phyloP scores from a whole-genome alignment of 495 filamentous ascomycete genomes.

The Aspergillus bridgeri region DNA sequence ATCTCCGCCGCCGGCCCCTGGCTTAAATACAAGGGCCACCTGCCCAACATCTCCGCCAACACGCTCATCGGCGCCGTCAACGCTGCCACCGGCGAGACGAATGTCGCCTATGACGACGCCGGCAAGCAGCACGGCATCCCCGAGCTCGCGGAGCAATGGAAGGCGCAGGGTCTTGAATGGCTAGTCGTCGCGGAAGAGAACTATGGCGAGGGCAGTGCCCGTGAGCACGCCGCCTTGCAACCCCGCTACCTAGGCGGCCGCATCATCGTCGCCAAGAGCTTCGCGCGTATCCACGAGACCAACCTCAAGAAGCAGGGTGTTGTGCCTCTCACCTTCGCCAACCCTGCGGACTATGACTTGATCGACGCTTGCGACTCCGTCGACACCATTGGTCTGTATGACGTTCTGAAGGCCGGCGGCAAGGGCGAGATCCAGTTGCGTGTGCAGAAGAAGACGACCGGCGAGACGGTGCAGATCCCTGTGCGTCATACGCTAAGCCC shows the following conservation, averaged over 20 bases:
- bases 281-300: slow-evolving; percentile 96
- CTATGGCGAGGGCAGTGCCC: slow-evolving; percentile 93
- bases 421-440: slow-evolving; percentile 69
- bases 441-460: slow-evolving; percentile 57
- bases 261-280: slow-evolving; percentile 84
- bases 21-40: slow-evolving; percentile 98
- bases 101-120: slow-evolving; percentile 80
- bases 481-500: slow-evolving; percentile 70
- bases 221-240: slow-evolving; percentile 96
- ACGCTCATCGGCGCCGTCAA: slow-evolving; percentile 93
- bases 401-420: slow-evolving; percentile 74
- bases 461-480: slow-evolving; percentile 55
- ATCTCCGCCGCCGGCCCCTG: slow-evolving; percentile 96
- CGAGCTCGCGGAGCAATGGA: slow-evolving; percentile 81
- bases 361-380: slow-evolving; percentile 81
- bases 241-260: slow-evolving; percentile 88
- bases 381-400: slow-evolving; percentile 73
- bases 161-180: slow-evolving; percentile 64
- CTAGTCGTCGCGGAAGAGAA: slow-evolving; percentile 95
- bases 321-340: slow-evolving; percentile 82
- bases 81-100: slow-evolving; percentile 86
- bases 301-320: slow-evolving; percentile 99
- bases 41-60: slow-evolving; percentile 95
- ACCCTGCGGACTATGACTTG: slow-evolving; percentile 82
- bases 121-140: slow-evolving; percentile 67